Base-by-base conservation (phyloP, 495 filamentous ascomycete species). In the Xylaria venustula region DNA sequence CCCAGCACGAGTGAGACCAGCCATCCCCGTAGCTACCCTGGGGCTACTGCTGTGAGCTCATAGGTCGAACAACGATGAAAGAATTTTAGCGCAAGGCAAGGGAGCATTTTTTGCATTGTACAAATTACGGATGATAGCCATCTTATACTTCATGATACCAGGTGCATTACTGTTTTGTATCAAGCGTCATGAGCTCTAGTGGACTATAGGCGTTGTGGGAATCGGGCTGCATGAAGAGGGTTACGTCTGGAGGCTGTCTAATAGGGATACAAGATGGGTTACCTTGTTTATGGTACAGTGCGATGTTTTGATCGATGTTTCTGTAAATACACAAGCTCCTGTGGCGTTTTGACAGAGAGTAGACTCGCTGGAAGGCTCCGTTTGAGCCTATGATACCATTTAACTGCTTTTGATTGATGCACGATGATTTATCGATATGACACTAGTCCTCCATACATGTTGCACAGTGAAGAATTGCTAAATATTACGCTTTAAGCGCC, bases 121-220 rank as follows among this genome's bases (percentile, higher is more conserved):
- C 51, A 62, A 32, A 56, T 44, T 44, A 44, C 45, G 53, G 45
- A 51, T 37, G 51, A 51, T 32, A 42, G 50, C 15, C n/a, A 48
- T 51, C 28, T 49, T 42, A 32, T 41, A 51, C 44, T 30, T 51
- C 46, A 32, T 54, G 51, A 67, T 71, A 71, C 63, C 66, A 65
- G 57, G 64, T 71, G 66, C 67, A 67, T 62, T 62, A 32, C 45
- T 64, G 53, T 70, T 69, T 69, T 71, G 66, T 59, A 71, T 67
- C 49, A 23, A 66, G 66, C 66, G 68, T 67, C 62, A 64, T 61
- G 50, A 60, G 51, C 63, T 64, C 58, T 54, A 45, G 61, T 58
- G 54, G 64, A 64, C n/a, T 22, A 61, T 40, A 22, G 60, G 60
- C 52, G 60, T 62, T 57, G 25, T n/a, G 11, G 25, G 26, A 41